Percentiles rank a stretch among this genome's conserved stretches.
These are phyloP conservation scores for Podila verticillata DNA, from an alignment of 192 early-diverging fungal species.

Conservation along the genomic window DNA sequence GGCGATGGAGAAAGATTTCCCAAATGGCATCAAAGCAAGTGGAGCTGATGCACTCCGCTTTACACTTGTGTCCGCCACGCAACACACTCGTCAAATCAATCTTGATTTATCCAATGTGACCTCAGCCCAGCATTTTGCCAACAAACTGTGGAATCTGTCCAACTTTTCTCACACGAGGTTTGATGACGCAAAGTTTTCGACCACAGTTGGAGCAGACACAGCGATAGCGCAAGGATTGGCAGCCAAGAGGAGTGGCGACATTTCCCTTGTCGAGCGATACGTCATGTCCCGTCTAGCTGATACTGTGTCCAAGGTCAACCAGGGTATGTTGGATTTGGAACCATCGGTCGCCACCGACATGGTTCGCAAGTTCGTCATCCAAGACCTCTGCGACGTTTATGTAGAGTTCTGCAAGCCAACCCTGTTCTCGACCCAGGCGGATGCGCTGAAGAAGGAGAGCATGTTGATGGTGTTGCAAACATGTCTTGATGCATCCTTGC, in stretches of 20 bases:
- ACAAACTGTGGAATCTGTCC: constrained; percentile 96
- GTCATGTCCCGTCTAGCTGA: constrained; percentile 84
- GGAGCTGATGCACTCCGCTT: constrained; percentile 91
- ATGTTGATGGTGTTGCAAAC: constrained; percentile 67
- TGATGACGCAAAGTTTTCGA: constrained; percentile 56
- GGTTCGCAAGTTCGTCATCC: constrained; percentile 87
- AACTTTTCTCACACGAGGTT: constrained; percentile 75
- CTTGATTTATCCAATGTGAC: constrained; percentile 88
- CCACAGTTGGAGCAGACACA: constrained; percentile 2
- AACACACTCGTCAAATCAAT: constrained; percentile 92
- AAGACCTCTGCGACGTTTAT: constrained; percentile 95
- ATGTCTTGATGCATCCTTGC: constrained; percentile 79
- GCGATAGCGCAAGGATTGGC: constrained; percentile 7
- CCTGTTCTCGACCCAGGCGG: constrained; percentile 67
- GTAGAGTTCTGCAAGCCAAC: constrained; percentile 88
- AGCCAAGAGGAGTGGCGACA: not conserved
- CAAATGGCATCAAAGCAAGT: constrained; percentile 89
- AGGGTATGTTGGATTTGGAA: constrained; percentile 73
- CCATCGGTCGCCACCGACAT: constrained; percentile 83
- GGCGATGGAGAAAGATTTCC: constrained; percentile 81
- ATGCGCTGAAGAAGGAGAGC: constrained; percentile 61
- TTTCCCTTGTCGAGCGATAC: constrained; percentile 84
- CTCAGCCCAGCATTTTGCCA: constrained; percentile 90
- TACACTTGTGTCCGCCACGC: constrained; percentile 72
- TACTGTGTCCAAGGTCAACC: constrained; percentile 72